phyloP scores from a whole-genome alignment of 2,329 filamentous ascomycete species.

The Fusarium succisae region DNA sequence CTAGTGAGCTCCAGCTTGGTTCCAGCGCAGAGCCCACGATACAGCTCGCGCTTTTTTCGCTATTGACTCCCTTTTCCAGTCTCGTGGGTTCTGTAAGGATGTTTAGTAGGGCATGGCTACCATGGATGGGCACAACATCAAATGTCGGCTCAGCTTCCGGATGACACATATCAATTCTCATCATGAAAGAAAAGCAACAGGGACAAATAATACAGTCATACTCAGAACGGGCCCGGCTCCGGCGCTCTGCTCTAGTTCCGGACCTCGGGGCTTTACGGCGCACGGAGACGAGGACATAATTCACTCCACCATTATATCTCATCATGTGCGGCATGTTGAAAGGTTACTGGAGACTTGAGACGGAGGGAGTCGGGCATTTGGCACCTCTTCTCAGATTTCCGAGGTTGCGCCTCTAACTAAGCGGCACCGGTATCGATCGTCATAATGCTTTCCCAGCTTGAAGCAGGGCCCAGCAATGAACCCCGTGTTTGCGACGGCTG shows the following conservation, averaged over 20 bases:
- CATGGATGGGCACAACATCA: not conserved
- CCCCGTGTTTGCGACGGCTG: slow-evolving; percentile 41
- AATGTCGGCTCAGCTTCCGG: slow-evolving; percentile 33
- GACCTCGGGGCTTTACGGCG: slow-evolving; percentile 33
- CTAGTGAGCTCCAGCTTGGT: slow-evolving; percentile 24
- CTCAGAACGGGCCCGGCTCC: not conserved
- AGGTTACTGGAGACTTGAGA: slow-evolving; percentile 15
- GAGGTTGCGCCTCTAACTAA: slow-evolving; percentile 19
- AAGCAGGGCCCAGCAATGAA: slow-evolving; percentile 17
- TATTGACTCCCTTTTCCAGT: slow-evolving; percentile 32
- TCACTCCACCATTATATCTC: slow-evolving; percentile 17
- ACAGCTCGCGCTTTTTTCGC: slow-evolving; percentile 35
- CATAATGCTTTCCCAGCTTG: slow-evolving; percentile 27
- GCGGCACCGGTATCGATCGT: slow-evolving; percentile 28
- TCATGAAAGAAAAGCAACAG: slow-evolving; percentile 11
- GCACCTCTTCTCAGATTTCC: slow-evolving; percentile 3
- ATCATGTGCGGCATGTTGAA: slow-evolving; percentile 27
- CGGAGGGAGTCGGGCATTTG: slow-evolving; percentile 10
- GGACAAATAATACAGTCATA: not conserved
- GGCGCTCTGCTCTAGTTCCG: slow-evolving; percentile 6
- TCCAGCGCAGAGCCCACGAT: slow-evolving; percentile 31
- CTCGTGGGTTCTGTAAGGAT: slow-evolving; percentile 23
- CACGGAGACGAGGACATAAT: slow-evolving; percentile 4
- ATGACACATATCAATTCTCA: slow-evolving; percentile 3
- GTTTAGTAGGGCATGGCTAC: not conserved